phyloP scores from a whole-genome alignment of 257 asterid species.

The Plantago major region DNA sequence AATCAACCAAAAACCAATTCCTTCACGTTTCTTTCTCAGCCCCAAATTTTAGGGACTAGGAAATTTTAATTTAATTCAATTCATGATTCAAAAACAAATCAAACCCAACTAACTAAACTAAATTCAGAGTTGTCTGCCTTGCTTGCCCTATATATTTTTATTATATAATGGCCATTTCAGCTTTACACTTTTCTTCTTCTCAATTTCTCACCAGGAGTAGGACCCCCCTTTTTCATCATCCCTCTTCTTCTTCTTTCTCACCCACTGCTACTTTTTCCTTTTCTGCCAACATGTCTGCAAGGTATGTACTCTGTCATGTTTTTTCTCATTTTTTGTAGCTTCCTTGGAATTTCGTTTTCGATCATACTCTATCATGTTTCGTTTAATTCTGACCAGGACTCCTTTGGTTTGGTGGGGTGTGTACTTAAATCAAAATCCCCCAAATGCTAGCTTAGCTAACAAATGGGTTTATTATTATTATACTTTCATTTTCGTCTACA shows the following conservation, averaged over 20 bases:
- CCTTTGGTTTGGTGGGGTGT: too few species aligned
- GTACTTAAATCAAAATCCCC: background rate
- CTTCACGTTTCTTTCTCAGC: constrained; percentile 2
- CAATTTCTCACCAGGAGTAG: constrained; percentile 23
- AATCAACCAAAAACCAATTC: background rate
- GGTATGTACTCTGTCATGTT: constrained; percentile 18
- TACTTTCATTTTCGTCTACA: too few species aligned
- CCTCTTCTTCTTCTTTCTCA: too few species aligned
- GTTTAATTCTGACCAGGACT: too few species aligned
- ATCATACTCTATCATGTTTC: background rate
- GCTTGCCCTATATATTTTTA: background rate
- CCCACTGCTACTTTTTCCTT: constrained; percentile 4
- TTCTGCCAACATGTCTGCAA: constrained; percentile 27
- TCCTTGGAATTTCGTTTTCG: background rate
- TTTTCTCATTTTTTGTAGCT: background rate
- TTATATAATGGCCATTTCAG: constrained; percentile 18
- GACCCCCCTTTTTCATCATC: too few species aligned
- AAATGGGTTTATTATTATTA: too few species aligned
- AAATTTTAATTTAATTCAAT: background rate
- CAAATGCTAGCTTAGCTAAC: background rate
- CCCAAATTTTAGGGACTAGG: background rate
- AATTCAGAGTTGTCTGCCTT: too few species aligned
- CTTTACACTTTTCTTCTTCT: constrained; percentile 23
- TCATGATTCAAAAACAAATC: background rate
- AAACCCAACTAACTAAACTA: too few species aligned